These are phyloP conservation scores for Aegilops sharonensis DNA, from an alignment of 176 grass and related monocot species.

Conservation along the genomic window DNA sequence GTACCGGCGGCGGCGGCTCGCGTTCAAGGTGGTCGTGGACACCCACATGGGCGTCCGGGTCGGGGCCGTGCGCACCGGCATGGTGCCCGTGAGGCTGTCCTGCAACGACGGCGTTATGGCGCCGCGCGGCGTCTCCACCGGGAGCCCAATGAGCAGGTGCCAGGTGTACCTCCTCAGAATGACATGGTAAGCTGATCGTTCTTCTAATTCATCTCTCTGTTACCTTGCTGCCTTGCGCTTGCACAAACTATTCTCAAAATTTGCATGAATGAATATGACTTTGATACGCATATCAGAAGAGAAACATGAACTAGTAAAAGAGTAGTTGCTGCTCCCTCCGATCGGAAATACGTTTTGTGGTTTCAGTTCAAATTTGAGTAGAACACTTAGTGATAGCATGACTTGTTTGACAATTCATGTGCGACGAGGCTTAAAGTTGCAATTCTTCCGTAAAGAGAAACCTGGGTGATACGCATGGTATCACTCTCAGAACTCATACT, in stretches of 20 bases:
- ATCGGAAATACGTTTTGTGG: too few species aligned
- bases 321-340: too few species aligned
- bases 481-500: neutral
- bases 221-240: neutral
- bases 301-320: too few species aligned
- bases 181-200: conserved; percentile 56
- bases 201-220: neutral
- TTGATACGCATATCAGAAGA: too few species aligned
- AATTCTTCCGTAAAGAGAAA: neutral
- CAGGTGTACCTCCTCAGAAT: conserved; percentile 71
- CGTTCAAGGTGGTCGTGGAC: conserved; percentile 65
- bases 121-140: conserved; percentile 27
- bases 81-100: conserved; percentile 58
- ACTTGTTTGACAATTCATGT: neutral
- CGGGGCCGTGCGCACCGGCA: conserved; percentile 39
- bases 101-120: conserved; percentile 65
- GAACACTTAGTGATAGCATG: neutral
- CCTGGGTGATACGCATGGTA: neutral
- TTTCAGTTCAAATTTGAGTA: too few species aligned
- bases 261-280: neutral
- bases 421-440: neutral
- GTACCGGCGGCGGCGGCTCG: conserved; percentile 37
- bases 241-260: neutral
- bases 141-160: conserved; percentile 53
- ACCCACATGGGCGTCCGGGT: conserved; percentile 51